Conservation (phyloP, 805 yeast species). For the Blastobotrys attinorum region DNA sequence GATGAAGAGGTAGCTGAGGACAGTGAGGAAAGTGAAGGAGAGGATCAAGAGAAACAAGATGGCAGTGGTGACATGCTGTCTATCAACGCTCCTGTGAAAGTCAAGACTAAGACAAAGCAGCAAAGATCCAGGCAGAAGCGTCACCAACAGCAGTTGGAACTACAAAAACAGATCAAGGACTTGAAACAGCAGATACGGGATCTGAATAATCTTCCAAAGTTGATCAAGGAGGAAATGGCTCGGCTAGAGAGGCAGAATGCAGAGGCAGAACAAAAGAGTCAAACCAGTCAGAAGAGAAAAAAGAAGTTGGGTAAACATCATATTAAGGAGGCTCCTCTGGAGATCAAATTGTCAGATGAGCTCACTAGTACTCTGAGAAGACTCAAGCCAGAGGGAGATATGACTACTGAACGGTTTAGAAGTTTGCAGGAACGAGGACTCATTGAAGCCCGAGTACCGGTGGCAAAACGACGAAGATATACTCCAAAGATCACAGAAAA, state of each 20-base stretch:
- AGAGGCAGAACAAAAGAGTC: conserved; percentile 17
- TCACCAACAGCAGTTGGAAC: conserved; percentile 39
- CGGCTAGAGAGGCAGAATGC: conserved; percentile 8
- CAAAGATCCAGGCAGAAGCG: conserved; percentile 66
- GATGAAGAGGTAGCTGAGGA: conserved; percentile 20
- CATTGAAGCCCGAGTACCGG: conserved; percentile 75
- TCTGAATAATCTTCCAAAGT: conserved; percentile 39
- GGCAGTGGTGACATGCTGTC: conserved; percentile 42
- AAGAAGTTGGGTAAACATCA: conserved; percentile 38
- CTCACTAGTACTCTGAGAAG: conserved; percentile 76
- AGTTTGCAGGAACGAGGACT: conserved; percentile 77
- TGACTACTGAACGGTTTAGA: conserved; percentile 74
- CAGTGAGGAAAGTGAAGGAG: conserved; percentile 25
- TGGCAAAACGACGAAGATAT: conserved; percentile 56
- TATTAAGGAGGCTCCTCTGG: conserved; percentile 41
- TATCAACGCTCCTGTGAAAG: conserved; percentile 58
- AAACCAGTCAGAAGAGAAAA: conserved; percentile 26
- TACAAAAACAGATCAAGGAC: conserved; percentile 49
- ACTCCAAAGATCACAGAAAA: conserved; percentile 77
- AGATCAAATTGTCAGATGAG: conserved; percentile 85
- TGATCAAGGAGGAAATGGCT: conserved; percentile 16
- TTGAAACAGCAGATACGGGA: conserved; percentile 56
- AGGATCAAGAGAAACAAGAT: conserved; percentile 30
- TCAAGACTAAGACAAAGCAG: conserved; percentile 66
- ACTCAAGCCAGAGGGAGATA: conserved; percentile 84